Conservation (phyloP, 495 filamentous ascomycete species). For the Hyaloscypha finlandica region DNA sequence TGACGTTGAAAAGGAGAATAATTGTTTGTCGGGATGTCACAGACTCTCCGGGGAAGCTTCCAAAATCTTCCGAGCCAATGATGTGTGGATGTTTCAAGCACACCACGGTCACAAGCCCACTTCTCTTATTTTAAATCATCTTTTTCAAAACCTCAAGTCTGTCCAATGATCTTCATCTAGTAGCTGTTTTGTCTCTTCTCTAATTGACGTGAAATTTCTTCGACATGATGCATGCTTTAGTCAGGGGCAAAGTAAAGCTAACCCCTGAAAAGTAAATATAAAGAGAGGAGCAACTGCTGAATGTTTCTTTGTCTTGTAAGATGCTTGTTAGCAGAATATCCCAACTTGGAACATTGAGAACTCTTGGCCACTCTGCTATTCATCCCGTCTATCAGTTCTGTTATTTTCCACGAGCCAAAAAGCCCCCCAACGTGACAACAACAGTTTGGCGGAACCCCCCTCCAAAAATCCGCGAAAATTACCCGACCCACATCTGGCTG, state of each 20-base stretch:
- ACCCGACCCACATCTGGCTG: no score
- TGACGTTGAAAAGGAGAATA: background rate
- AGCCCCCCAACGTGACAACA: no score
- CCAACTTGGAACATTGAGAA: no score
- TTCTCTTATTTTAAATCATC: background rate
- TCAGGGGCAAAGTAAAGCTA: slow-evolving; percentile 1
- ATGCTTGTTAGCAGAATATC: no score
- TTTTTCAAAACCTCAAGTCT: no score
- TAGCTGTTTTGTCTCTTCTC: background rate
- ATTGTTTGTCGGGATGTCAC: background rate
- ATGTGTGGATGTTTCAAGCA: background rate
- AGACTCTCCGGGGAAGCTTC: background rate
- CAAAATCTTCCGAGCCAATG: background rate
- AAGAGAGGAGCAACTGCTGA: no score
- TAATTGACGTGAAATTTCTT: background rate
- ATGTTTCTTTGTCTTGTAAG: no score
- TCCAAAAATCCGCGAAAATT: no score
- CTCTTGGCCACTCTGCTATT: no score
- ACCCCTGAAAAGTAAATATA: background rate
- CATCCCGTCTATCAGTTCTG: no score
- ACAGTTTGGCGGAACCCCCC: no score
- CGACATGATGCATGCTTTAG: background rate
- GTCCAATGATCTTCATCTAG: background rate
- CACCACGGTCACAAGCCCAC: background rate
- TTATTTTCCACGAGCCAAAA: no score